Evolutionary conservation across 139 green algal species (phyloP), one percentile per base, ranked within the genome.

Genomic region (Chlorella sp.): DNA sequence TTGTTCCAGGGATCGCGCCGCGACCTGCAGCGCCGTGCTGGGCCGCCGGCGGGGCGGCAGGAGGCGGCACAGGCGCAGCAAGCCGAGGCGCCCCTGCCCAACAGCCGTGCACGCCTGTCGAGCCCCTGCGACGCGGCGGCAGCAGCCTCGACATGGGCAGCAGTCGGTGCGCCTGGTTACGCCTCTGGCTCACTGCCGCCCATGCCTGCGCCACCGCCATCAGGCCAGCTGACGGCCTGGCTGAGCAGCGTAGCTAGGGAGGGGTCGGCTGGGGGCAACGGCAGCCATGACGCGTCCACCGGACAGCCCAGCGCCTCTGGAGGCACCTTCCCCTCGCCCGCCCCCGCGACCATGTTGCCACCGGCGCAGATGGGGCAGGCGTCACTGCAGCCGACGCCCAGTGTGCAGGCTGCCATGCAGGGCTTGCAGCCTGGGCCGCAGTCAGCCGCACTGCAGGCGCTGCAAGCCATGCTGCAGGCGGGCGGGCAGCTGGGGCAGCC

Each of bases 21-120:
- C 34, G 76, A 81, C 5, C 38, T 68, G 51, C 76, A 81, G 76
- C 76, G 76, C 73, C n/a, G 16, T 48, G 17, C 26, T 17, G n/a
- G 69, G 36, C 69, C 69, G 17, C 24, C 69, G 46, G 69, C 38
- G 16, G 36, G 6, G 20, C 69, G 26, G 38, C n/a, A 75, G 69
- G n/a, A 75, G 69, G 2, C n/a, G 38, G 36, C 44, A 36, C 69
- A 75, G 36, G 14, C 4, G 65, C 65, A 17, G 16, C 38, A 38
- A 36, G 36, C 36, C 2, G 16, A 38, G 36, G 36, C 36, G 8
- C n/a, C 69, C 69, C 19, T 36, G 11, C 44, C 14, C 69, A 51
- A 38, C 28, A 5, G 7, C 14, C 65, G 65, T 26, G 32, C 65
- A 73, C 24, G 28, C 8, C 65, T 73, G 65, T 16, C 65, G 8